phyloP scores from a whole-genome alignment of 2,329 filamentous ascomycete genomes.

The Penicillium glabrum region DNA sequence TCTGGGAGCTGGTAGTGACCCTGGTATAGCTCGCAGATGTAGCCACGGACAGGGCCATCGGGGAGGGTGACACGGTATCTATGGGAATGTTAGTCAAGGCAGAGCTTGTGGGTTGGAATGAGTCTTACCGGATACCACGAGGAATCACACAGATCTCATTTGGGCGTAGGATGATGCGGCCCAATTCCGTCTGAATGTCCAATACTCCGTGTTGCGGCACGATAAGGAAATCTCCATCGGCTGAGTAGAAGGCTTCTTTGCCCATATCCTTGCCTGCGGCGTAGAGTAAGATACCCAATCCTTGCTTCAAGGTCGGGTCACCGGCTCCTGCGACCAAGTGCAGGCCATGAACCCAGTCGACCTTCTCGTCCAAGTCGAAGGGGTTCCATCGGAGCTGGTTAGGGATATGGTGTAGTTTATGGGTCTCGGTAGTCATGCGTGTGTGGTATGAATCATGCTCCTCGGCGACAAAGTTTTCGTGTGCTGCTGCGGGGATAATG shows the following conservation, averaged over 20 bases:
- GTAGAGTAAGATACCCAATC: conserved; percentile 78
- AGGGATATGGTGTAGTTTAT: conserved; percentile 69
- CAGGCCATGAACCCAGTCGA: conserved; percentile 68
- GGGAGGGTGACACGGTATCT: conserved; percentile 68
- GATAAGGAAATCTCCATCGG: conserved; percentile 76
- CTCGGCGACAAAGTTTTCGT: conserved; percentile 51
- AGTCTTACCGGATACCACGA: conserved; percentile 59
- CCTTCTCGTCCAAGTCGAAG: conserved; percentile 69
- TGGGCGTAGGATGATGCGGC: conserved; percentile 70
- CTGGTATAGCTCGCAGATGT: conserved; percentile 73
- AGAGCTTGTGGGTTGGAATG: too few species aligned
- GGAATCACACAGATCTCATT: conserved; percentile 78
- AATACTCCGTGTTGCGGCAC: conserved; percentile 72
- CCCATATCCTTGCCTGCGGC: conserved; percentile 77
- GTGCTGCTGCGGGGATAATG: conserved; percentile 64
- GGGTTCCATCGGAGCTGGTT: conserved; percentile 81
- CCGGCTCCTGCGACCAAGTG: conserved; percentile 76
- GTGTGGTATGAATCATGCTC: conserved; percentile 49
- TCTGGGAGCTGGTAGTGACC: conserved; percentile 71
- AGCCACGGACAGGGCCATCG: conserved; percentile 64
- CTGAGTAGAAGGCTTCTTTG: conserved; percentile 78
- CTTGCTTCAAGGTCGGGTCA: conserved; percentile 74
- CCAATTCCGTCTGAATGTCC: conserved; percentile 76
- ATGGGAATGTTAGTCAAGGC: background rate
- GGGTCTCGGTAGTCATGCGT: conserved; percentile 39